phyloP scores from a whole-genome alignment of 2,329 filamentous ascomycete genomes.

The Graphilbum fragrans region DNA sequence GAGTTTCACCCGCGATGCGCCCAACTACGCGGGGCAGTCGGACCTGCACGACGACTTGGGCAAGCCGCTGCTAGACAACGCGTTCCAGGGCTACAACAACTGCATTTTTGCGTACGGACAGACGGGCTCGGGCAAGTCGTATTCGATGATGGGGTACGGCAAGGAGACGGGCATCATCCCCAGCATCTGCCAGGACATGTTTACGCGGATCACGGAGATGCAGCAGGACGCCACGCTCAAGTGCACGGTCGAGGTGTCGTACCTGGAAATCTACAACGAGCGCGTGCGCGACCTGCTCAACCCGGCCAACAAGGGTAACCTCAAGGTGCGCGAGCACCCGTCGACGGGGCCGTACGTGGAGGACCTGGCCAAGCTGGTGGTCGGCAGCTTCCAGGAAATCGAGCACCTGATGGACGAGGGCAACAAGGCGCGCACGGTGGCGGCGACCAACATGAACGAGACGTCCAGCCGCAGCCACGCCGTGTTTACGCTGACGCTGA shows the following conservation, averaged over 20 bases:
- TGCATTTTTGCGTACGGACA: conserved; percentile 99
- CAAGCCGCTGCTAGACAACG: conserved; percentile 96
- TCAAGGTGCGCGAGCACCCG: conserved; percentile 93
- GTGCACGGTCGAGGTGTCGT: conserved; percentile 94
- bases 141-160: conserved; percentile 89
- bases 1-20: conserved; percentile 71
- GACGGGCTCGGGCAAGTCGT: conserved; percentile 74
- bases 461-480: conserved; percentile 97
- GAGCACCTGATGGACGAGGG: conserved; percentile 98
- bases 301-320: conserved; percentile 55
- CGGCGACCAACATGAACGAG: conserved; percentile 99
- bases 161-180: conserved; percentile 76
- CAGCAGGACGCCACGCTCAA: conserved; percentile 78
- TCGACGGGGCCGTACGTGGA: conserved; percentile 95
- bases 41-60: conserved; percentile 90
- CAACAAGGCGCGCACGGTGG: conserved; percentile 96
- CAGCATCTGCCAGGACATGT: conserved; percentile 88
- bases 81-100: conserved; percentile 98
- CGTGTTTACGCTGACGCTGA: conserved; percentile 91
- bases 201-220: conserved; percentile 75
- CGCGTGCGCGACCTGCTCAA: conserved; percentile 89
- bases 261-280: conserved; percentile 99
- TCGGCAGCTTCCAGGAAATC: conserved; percentile 88
- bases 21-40: conserved; percentile 83
- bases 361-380: conserved; percentile 85